phyloP scores from a whole-genome alignment of 148 eudicot species.

The Chenopodium suecicum region DNA sequence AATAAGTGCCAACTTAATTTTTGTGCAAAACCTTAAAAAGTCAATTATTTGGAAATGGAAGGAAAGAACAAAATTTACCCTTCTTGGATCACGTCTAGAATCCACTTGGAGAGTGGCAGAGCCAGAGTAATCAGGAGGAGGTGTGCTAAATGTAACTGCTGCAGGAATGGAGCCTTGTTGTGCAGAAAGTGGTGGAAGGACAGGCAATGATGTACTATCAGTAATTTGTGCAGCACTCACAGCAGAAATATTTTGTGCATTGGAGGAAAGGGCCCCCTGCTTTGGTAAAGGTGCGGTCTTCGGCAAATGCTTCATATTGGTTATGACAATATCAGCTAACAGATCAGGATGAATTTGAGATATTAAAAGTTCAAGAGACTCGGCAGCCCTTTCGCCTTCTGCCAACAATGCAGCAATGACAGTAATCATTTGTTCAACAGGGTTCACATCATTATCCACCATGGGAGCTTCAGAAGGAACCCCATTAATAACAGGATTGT shows the following conservation, averaged over 20 bases:
- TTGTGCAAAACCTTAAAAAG: background rate
- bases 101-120: constrained; percentile 53
- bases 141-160: constrained; percentile 34
- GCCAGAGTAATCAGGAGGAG: constrained; percentile 48
- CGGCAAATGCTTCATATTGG: constrained; percentile 94
- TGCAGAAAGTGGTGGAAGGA: constrained; percentile 32
- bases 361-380: constrained; percentile 77
- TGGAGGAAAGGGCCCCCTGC: constrained; percentile 28
- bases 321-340: constrained; percentile 90
- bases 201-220: constrained; percentile 34
- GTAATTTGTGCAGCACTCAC: constrained; percentile 32
- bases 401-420: constrained; percentile 90
- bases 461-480: constrained; percentile 46
- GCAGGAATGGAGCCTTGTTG: constrained; percentile 40
- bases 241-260: constrained; percentile 37
- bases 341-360: constrained; percentile 83
- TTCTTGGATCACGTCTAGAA: constrained; percentile 87
- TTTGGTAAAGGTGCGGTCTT: constrained; percentile 49
- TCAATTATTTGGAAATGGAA: background rate
- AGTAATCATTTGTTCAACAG: constrained; percentile 90
- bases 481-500: constrained; percentile 49
- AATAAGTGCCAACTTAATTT: background rate
- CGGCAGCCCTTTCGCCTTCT: constrained; percentile 92
- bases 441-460: constrained; percentile 44
- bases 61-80: constrained; percentile 47